Evolutionary conservation across 73 alveolate genomes (phyloP).

Genomic region (Paramecium tetraurelia): DNA sequence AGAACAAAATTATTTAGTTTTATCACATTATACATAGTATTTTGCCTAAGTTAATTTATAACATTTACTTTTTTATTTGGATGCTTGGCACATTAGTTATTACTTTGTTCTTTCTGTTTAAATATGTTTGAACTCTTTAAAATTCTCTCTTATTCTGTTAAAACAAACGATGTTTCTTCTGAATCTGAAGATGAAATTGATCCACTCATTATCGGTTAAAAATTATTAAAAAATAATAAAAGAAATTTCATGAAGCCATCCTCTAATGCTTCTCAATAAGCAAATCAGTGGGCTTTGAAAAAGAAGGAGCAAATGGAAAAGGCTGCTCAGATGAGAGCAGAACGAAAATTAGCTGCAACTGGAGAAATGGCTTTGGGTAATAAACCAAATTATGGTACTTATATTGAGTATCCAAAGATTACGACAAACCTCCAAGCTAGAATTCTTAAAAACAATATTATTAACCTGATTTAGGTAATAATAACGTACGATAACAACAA

Average conservation of each 20-base stretch:
- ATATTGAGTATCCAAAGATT: background rate
- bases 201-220: slow-evolving; percentile 10
- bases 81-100: background rate
- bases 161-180: background rate
- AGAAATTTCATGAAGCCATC: background rate
- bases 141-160: background rate
- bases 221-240: slow-evolving; percentile 1
- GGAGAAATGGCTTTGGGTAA: slow-evolving; percentile 61
- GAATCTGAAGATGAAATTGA: slow-evolving; percentile 24
- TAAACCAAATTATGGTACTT: slow-evolving; percentile 1
- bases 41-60: slow-evolving; percentile 10
- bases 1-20: slow-evolving; percentile 14
- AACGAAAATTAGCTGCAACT: slow-evolving; percentile 56
- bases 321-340: slow-evolving; percentile 17
- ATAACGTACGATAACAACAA: background rate
- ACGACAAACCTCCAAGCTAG: background rate
- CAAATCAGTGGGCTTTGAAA: slow-evolving; percentile 21
- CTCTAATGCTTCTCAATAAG: slow-evolving; percentile 10
- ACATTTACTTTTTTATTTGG: slow-evolving; percentile 29
- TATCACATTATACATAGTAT: slow-evolving; percentile 17
- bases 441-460: background rate
- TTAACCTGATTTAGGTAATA: background rate
- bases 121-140: slow-evolving; percentile 25
- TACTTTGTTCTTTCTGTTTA: background rate
- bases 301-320: slow-evolving; percentile 42